phyloP scores from a whole-genome alignment of 768 basidiomycete genomes.

The Russula sp. region DNA sequence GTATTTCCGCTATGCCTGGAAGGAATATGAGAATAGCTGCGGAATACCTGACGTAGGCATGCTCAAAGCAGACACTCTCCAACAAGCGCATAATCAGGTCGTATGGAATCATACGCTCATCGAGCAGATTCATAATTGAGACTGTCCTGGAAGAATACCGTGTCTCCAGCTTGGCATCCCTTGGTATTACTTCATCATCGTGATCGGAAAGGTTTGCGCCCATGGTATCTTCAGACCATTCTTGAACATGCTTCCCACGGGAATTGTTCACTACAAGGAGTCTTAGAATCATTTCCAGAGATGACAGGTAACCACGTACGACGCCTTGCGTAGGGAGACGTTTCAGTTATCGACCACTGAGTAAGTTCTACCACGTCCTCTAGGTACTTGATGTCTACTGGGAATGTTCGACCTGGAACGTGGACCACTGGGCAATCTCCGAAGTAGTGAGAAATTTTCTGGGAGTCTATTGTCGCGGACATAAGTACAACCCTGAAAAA shows the following conservation, averaged over 20 bases:
- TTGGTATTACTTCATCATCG: slow-evolving; percentile 45
- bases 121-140: slow-evolving; percentile 73
- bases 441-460: slow-evolving; percentile 84
- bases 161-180: slow-evolving; percentile 55
- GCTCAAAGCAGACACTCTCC: slow-evolving; percentile 75
- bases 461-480: slow-evolving; percentile 93
- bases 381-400: slow-evolving; percentile 76
- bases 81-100: slow-evolving; percentile 81
- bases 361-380: slow-evolving; percentile 88
- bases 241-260: slow-evolving; percentile 50
- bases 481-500: slow-evolving; percentile 78
- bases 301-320: slow-evolving; percentile 35
- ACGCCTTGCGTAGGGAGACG: slow-evolving; percentile 72
- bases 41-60: slow-evolving; percentile 48
- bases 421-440: slow-evolving; percentile 77
- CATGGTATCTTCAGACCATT: slow-evolving; percentile 73
- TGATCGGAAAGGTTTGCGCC: slow-evolving; percentile 46
- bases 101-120: slow-evolving; percentile 85
- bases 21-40: slow-evolving; percentile 85
- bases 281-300: background rate
- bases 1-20: slow-evolving; percentile 92
- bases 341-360: slow-evolving; percentile 69
- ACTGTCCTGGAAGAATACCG: slow-evolving; percentile 74
- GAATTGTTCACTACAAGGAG: slow-evolving; percentile 46
- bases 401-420: slow-evolving; percentile 92